Percentiles rank a stretch among this genome's conserved stretches.
phyloP scores from a whole-genome alignment of 1,139 yeast genomes.

The Suhomyces chickasaworum region DNA sequence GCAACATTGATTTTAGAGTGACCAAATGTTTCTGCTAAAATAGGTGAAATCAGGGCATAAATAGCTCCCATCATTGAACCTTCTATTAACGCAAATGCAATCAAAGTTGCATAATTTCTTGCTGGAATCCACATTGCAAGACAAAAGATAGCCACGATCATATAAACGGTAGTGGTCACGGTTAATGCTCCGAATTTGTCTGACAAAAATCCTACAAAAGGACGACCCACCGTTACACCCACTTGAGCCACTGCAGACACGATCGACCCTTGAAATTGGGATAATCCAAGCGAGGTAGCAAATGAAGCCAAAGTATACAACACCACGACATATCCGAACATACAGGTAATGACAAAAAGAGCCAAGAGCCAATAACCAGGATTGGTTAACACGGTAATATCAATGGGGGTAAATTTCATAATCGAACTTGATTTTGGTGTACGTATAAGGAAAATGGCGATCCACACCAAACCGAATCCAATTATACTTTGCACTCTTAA shows the following conservation, averaged over 20 bases:
- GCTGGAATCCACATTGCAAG: conserved; percentile 67
- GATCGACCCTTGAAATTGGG: conserved; percentile 46
- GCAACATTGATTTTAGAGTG: conserved; percentile 50
- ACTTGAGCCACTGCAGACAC: conserved; percentile 50
- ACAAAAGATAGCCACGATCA: conserved; percentile 39
- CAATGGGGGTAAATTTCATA: conserved; percentile 25
- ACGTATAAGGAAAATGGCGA: conserved; percentile 25
- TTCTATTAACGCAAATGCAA: conserved; percentile 46
- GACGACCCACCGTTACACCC: conserved; percentile 44
- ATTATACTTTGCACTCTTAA: conserved; percentile 38
- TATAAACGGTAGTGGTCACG: conserved; percentile 35
- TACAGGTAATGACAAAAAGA: conserved; percentile 35
- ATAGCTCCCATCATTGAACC: conserved; percentile 56
- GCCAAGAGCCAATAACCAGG: conserved; percentile 33
- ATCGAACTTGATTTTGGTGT: conserved; percentile 26
- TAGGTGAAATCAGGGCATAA: conserved; percentile 34
- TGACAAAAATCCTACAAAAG: conserved; percentile 49
- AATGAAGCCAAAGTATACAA: conserved; percentile 38
- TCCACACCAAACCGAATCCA: conserved; percentile 28
- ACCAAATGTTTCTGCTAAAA: conserved; percentile 36
- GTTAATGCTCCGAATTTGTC: conserved; percentile 51
- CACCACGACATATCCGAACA: conserved; percentile 41
- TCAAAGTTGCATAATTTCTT: conserved; percentile 52
- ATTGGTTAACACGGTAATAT: conserved; percentile 27
- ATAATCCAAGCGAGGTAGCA: conserved; percentile 30